Conservation (phyloP, 2,329 filamentous ascomycete genomes). For the Tolypocladium cylindrosporum region DNA sequence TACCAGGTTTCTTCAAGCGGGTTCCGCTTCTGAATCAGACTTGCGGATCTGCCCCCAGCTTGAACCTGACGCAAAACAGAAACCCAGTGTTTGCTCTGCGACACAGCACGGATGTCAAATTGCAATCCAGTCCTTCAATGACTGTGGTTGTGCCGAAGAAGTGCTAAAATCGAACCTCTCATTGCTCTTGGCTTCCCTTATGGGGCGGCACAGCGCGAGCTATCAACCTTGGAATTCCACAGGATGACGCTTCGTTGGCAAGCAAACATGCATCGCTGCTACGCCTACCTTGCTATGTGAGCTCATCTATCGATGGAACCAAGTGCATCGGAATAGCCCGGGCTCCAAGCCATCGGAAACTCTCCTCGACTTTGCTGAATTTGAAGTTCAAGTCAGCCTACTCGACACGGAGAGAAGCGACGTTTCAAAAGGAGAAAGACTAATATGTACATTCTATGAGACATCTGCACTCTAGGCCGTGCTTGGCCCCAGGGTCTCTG, state of each 20-base stretch:
- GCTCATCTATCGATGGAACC: neutral
- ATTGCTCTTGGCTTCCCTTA: slow-evolving; percentile 18
- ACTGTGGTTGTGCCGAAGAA: slow-evolving; percentile 98
- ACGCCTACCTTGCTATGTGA: neutral
- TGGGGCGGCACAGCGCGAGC: slow-evolving; percentile 2
- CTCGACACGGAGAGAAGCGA: neutral
- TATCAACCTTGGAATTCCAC: neutral
- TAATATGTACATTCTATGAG: neutral
- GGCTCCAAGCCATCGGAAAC: neutral
- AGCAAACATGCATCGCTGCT: slow-evolving; percentile 12
- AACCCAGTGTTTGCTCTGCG: neutral
- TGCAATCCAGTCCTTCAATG: slow-evolving; percentile 79
- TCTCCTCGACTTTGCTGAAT: too few relatives aligned
- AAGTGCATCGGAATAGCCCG: neutral
- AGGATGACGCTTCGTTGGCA: slow-evolving; percentile 12
- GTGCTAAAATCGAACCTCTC: slow-evolving; percentile 67
- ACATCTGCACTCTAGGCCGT: neutral
- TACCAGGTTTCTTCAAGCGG: neutral
- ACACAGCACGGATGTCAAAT: slow-evolving; percentile 98
- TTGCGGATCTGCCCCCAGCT: neutral
- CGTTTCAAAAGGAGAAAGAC: neutral
- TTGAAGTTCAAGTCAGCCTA: neutral
- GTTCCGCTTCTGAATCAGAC: neutral
- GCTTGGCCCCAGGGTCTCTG: neutral
- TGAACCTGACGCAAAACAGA: neutral